Evolutionary conservation across 176 grass and related monocot genomes (phyloP).

Genomic region (Bolboschoenus planiculmis): DNA sequence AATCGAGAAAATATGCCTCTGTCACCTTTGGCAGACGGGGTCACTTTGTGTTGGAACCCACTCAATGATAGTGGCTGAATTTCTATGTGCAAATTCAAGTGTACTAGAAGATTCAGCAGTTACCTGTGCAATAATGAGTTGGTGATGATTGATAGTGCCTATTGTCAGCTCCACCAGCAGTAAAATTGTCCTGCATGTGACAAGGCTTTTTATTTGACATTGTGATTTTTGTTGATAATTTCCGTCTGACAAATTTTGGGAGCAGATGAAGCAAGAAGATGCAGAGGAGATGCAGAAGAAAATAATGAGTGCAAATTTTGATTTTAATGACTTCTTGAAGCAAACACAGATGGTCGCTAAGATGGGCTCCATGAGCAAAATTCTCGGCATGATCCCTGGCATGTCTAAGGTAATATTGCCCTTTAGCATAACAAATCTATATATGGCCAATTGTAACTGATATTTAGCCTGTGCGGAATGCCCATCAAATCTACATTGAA

Average conservation of each 20-base stretch:
- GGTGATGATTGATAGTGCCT: not conserved
- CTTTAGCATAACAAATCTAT: not conserved
- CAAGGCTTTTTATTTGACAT: slow-evolving; percentile 5
- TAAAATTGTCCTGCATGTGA: too few relatives aligned
- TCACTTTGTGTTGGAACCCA: too few relatives aligned
- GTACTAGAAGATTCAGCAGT: not conserved
- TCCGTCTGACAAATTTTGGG: slow-evolving; percentile 18
- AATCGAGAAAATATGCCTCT: too few relatives aligned
- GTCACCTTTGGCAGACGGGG: too few relatives aligned
- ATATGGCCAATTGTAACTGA: slow-evolving; percentile 4
- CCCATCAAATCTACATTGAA: not conserved
- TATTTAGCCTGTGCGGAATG: slow-evolving; percentile 3
- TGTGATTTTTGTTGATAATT: slow-evolving; percentile 10
- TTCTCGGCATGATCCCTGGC: slow-evolving; percentile 52
- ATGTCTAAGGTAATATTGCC: slow-evolving; percentile 44
- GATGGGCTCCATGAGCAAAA: slow-evolving; percentile 67
- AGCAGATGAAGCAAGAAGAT: slow-evolving; percentile 91
- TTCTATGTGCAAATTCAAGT: not conserved
- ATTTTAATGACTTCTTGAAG: slow-evolving; percentile 93
- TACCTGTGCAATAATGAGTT: not conserved
- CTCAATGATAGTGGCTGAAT: too few relatives aligned
- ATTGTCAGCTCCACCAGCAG: too few relatives aligned
- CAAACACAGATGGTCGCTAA: slow-evolving; percentile 72
- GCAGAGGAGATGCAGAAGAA: slow-evolving; percentile 97
- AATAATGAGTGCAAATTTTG: slow-evolving; percentile 89